A percentile compares a stretch with the other conserved stretches of the same genome.
These are phyloP conservation scores for Bipolaris bicolor DNA, from an alignment of 2,329 filamentous ascomycete species.

Conservation along the genomic window DNA sequence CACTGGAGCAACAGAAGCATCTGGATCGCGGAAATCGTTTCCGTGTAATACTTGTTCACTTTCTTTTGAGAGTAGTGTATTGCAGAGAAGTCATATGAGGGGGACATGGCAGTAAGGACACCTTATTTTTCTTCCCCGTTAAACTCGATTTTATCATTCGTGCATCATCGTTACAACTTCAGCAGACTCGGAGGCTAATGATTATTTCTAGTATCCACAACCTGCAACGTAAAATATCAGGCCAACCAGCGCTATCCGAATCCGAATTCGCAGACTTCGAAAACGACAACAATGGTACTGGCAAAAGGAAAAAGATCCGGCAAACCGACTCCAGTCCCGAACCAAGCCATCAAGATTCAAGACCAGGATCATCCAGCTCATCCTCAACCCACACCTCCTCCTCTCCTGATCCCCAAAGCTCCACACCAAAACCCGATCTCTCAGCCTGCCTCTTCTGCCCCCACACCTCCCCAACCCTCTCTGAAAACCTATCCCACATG, in stretches of 20 bases:
- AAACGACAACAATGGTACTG: background rate
- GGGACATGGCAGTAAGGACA: slow-evolving; percentile 7
- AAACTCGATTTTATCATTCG: no score
- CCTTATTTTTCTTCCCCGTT: background rate
- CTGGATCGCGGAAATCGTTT: background rate
- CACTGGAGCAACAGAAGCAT: background rate
- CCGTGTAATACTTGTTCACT: slow-evolving; percentile 8
- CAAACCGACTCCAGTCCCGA: background rate
- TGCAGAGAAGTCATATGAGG: slow-evolving; percentile 8
- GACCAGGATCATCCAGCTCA: background rate
- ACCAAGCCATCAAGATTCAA: no score
- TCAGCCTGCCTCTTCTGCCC: slow-evolving; percentile 11
- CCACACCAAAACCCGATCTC: background rate
- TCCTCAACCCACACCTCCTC: no score
- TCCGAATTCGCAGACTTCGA: background rate
- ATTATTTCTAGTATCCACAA: background rate
- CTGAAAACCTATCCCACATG: slow-evolving; percentile 7
- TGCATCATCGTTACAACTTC: background rate
- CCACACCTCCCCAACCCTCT: background rate
- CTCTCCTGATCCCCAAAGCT: no score
- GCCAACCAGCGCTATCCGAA: background rate
- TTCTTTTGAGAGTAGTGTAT: background rate
- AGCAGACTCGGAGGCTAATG: background rate
- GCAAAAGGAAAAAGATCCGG: background rate
- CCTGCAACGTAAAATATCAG: background rate